Evolutionary conservation across 805 yeast species (phyloP).

Genomic region (Wickerhamiella bombiphila): DNA sequence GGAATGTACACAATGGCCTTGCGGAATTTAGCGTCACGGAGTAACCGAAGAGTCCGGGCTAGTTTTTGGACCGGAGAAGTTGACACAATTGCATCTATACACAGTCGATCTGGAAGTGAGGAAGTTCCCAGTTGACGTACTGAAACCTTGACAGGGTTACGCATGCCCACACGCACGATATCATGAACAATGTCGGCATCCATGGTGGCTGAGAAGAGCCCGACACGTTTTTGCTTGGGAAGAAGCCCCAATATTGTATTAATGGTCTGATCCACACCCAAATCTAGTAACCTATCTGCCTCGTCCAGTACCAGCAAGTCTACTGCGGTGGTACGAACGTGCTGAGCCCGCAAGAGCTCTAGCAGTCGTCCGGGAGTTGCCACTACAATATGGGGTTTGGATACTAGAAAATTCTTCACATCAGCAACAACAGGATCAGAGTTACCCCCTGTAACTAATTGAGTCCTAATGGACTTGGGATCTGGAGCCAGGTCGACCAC

Average conservation of each 20-base stretch:
- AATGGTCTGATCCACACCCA: conserved; percentile 57
- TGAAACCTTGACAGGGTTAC: conserved; percentile 78
- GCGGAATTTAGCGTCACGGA: conserved; percentile 42
- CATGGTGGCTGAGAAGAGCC: conserved; percentile 86
- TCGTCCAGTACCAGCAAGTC: conserved; percentile 78
- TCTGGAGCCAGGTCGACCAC: conserved; percentile 35
- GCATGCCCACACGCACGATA: conserved; percentile 75
- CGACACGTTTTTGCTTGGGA: conserved; percentile 89
- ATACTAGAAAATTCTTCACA: conserved; percentile 37
- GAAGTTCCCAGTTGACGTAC: conserved; percentile 34
- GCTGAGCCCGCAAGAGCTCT: conserved; percentile 48
- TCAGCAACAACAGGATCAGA: conserved; percentile 42
- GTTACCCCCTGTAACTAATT: conserved; percentile 30
- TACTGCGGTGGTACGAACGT: conserved; percentile 46
- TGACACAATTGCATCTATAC: conserved; percentile 30
- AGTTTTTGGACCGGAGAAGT: conserved; percentile 49
- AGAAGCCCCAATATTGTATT: conserved; percentile 49
- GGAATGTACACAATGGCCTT: conserved; percentile 88
- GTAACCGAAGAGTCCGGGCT: conserved; percentile 38
- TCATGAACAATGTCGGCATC: conserved; percentile 57
- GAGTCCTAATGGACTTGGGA: conserved; percentile 18
- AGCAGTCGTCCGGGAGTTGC: conserved; percentile 87
- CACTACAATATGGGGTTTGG: conserved; percentile 58
- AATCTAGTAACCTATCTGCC: conserved; percentile 77
- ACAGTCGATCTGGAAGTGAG: conserved; percentile 46